Base-by-base conservation (phyloP, 176 grass and related monocot genomes). In the Oryza longistaminata region DNA sequence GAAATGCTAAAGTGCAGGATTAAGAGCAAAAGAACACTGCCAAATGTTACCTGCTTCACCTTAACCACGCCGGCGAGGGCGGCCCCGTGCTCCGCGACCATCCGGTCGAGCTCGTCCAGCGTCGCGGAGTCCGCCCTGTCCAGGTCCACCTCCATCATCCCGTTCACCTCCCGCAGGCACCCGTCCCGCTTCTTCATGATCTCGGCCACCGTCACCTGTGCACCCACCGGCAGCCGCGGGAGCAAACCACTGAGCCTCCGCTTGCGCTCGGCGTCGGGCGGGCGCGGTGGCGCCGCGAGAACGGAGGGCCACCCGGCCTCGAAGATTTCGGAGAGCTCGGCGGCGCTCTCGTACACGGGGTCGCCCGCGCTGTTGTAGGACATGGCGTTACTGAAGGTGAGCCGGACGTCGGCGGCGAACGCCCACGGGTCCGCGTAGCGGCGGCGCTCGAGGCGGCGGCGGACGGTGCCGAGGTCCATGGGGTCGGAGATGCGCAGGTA, bases 401-500 rank as follows among this genome's bases (percentile, higher is more conserved):
- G 85, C 31, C 81, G 76, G 46, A 97, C 90, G 80, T 97, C 90
- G 61, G 50, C 76, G 26, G 92, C 90, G 66, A 97, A 97, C 21
- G 68, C 88, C 24, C 22, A 46, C 3, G 81, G 92, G 14, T 80
- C 17, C 16, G 4, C 24, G 81, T 97, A 97, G 29, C 86, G 90
- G 73, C 81, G 71, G 73, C 85, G 81, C 12, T 78, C 83, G 46
- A 97, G 89, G 58, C 92, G 92, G 77, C 64, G 82, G 72, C 66
- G 62, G 29, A 97, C 90, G 2, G 90, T 94, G 69, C 94, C 90
- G 7, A 97, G 90, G 81, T 94, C 92, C 94, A 97, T 94, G 35
- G 94, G 88, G 3, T 89, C 48, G 39, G 52, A 35, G 78, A 97
- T 70, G 43, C 83, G 61, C 53, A 83, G 58, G 88, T 94, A 90